These are phyloP conservation scores for Calonectria honghensis DNA, from an alignment of 2,329 filamentous ascomycete genomes.

Conservation along the genomic window DNA sequence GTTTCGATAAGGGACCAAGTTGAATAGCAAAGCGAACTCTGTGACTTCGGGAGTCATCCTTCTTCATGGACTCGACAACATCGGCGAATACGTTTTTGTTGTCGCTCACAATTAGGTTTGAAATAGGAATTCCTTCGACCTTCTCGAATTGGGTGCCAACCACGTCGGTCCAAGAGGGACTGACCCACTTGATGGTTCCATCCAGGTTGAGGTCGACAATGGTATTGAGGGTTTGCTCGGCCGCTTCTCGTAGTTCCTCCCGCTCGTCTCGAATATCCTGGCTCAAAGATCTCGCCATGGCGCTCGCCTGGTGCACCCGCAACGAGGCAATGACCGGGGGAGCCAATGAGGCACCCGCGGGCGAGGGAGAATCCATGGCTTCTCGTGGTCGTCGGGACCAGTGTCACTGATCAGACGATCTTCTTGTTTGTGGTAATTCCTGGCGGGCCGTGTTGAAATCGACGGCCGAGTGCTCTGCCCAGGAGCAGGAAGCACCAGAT, in stretches of 20 bases:
- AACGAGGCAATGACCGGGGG: constrained; percentile 73
- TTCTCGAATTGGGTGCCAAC: constrained; percentile 85
- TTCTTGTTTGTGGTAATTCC: constrained; percentile 40
- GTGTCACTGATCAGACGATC: constrained; percentile 14
- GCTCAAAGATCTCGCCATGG: constrained; percentile 82
- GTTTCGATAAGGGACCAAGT: constrained; percentile 81
- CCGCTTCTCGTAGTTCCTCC: constrained; percentile 94
- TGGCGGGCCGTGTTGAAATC: constrained; percentile 39
- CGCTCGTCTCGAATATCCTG: constrained; percentile 94
- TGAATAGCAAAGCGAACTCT: constrained; percentile 87
- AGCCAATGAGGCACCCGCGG: constrained; percentile 62
- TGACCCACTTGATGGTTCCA: constrained; percentile 95
- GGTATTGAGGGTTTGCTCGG: constrained; percentile 96
- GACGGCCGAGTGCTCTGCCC: constrained; percentile 42
- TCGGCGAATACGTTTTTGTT: constrained; percentile 88
- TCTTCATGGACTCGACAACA: constrained; percentile 90
- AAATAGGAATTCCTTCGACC: constrained; percentile 85
- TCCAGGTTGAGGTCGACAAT: constrained; percentile 96
- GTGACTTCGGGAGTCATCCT: constrained; percentile 94
- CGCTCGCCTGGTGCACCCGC: constrained; percentile 67
- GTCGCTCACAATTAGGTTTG: constrained; percentile 85
- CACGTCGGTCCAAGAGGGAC: constrained; percentile 95
- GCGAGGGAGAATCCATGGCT: constrained; percentile 64
- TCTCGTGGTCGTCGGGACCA: constrained; percentile 35
- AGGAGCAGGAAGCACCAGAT: constrained; percentile 48